Base-by-base conservation (phyloP, 331 rosid genomes). In the Saraca asoca region DNA sequence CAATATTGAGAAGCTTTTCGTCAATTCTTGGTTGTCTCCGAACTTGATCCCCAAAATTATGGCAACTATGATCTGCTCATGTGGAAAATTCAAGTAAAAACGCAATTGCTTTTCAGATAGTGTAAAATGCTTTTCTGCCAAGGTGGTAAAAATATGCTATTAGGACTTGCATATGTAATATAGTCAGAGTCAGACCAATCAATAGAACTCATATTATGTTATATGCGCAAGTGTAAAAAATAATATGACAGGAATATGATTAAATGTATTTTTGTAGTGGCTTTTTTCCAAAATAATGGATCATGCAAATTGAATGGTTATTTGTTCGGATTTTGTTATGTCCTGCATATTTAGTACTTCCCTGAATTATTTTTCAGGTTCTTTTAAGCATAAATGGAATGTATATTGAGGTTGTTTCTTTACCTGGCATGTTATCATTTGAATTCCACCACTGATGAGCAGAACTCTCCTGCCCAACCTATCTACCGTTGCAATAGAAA, bases 361-460 rank as follows among this genome's bases (percentile, higher is more conserved):
- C 7, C 9, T 8, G 58, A 12, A 16, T 6, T 35, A 64, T n/a
- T 35, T 35, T 49, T 64, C 8, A 15, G 46, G 5, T 2, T 11
- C 34, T 10, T 49, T 16, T 20, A 34, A 33, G 48, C 39, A 17
- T 9, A 18, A 18, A 9, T 13, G 16, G 7, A 5, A 8, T 12
- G 9, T 12, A 12, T 49, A 41, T 24, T 42, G 24, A 46, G 14
- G 13, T 20, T 11, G 46, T 14, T 37, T 9, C 33, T 65, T 62
- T 81, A 80, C 90, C 87, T 85, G 87, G 73, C 90, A 85, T 41
- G 29, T 45, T 20, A 85, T 64, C 90, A 85, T 85, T 46, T 63
- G 78, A 49, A 82, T 72, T 78, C 90, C 90, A 7, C 87, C 87
- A 41, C 82, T 76, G 2, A 85, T 68, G 43, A 86, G 89, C 52